Percentiles rank a stretch among this genome's conserved stretches.
These are phyloP conservation scores for Penicillium sp. DNA, from an alignment of 2,329 filamentous ascomycete genomes.

Conservation along the genomic window DNA sequence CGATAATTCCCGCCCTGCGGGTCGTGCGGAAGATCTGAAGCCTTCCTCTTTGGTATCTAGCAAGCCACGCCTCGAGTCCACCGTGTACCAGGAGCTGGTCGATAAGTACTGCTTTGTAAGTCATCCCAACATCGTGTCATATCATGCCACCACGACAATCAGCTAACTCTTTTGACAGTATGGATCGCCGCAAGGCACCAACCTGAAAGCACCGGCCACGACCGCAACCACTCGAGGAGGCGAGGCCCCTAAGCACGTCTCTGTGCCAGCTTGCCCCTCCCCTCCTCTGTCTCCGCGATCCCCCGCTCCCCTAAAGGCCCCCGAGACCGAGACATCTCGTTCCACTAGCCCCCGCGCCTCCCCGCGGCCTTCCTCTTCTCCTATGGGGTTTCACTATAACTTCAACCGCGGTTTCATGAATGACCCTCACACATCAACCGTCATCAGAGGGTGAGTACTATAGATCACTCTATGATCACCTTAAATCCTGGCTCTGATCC, in stretches of 20 bases:
- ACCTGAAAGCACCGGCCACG: slow-evolving; percentile 13
- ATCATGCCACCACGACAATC: background rate
- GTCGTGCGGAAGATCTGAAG: slow-evolving; percentile 35
- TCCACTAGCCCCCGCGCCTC: slow-evolving; percentile 18
- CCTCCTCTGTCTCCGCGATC: slow-evolving; percentile 30
- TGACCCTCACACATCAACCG: slow-evolving; percentile 27
- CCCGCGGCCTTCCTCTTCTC: slow-evolving; percentile 21
- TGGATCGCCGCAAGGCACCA: slow-evolving; percentile 49
- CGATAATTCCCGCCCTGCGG: slow-evolving; percentile 13
- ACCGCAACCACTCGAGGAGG: slow-evolving; percentile 14
- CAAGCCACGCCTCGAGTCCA: slow-evolving; percentile 74
- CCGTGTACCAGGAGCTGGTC: slow-evolving; percentile 93
- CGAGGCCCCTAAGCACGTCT: slow-evolving; percentile 11
- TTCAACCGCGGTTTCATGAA: slow-evolving; percentile 25
- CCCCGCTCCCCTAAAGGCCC: slow-evolving; percentile 16
- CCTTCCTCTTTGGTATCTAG: slow-evolving; percentile 59
- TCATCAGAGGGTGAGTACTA: slow-evolving; percentile 31
- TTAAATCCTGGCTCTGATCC: slow-evolving; percentile 14
- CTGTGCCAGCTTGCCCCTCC: slow-evolving; percentile 21
- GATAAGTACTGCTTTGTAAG: slow-evolving; percentile 99
- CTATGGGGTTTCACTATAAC: slow-evolving; percentile 28
- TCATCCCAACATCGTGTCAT: slow-evolving; percentile 43
- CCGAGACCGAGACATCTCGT: slow-evolving; percentile 11
- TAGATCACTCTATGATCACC: slow-evolving; percentile 18
- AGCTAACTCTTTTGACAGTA: slow-evolving; percentile 43